Evolutionary conservation across 2,329 filamentous ascomycete species (phyloP).

Genomic region (Ophiostoma quercus): DNA sequence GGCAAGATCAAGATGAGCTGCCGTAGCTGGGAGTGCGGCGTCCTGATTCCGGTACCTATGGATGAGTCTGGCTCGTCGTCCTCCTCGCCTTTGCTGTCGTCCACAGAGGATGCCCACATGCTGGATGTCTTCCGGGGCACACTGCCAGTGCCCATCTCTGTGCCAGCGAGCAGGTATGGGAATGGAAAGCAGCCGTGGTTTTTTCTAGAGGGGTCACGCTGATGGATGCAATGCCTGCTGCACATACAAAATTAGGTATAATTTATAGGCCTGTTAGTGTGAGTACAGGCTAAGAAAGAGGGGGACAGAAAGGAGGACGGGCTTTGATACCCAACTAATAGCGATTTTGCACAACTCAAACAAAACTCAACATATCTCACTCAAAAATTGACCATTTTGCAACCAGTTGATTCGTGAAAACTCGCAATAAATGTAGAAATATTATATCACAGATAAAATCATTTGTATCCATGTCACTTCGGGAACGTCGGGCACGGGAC

Average conservation of each 20-base stretch:
- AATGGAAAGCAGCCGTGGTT: constrained; percentile 40
- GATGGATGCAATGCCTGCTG: neutral
- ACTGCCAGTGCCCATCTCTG: constrained; percentile 60
- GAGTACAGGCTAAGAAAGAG: neutral
- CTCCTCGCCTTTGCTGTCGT: neutral
- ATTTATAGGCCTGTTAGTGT: too few species aligned
- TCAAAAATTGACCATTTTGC: neutral
- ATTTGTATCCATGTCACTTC: neutral
- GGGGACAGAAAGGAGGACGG: too few species aligned
- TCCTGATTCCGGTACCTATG: constrained; percentile 59
- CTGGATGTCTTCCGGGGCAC: constrained; percentile 48
- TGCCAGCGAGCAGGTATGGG: constrained; percentile 50
- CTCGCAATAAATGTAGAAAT: neutral
- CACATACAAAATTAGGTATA: too few species aligned
- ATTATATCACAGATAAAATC: neutral
- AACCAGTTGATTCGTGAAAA: neutral
- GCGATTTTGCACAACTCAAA: neutral
- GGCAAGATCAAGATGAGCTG: constrained; percentile 71
- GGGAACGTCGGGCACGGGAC: neutral
- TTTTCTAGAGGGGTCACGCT: constrained; percentile 29
- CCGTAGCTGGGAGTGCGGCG: constrained; percentile 94
- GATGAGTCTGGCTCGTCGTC: neutral
- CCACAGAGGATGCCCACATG: constrained; percentile 15
- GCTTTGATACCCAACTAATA: neutral
- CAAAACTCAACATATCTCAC: neutral